phyloP scores from a whole-genome alignment of 345 rosid species.

The Chamaenerion angustifolium region DNA sequence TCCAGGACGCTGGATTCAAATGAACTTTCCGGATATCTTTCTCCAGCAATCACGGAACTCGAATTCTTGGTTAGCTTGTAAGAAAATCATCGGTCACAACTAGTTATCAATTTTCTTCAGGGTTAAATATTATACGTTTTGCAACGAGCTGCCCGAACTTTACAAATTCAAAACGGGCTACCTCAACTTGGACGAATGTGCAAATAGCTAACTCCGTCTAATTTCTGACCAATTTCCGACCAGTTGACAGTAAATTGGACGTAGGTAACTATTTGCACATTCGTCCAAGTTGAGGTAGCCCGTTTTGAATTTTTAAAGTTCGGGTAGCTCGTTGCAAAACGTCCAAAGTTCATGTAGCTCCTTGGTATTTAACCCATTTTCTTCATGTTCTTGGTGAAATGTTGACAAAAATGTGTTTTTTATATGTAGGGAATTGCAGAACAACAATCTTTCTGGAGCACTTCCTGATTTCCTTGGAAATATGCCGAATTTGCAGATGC shows the following conservation, averaged over 20 bases:
- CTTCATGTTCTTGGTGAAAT: slow-evolving; percentile 1
- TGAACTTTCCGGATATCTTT: slow-evolving; percentile 75
- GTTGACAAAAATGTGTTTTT: background rate
- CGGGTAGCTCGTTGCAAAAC: too few species aligned
- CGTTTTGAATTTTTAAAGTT: too few species aligned
- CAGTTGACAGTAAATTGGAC: too few species aligned
- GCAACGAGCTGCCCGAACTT: too few species aligned
- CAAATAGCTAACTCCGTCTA: too few species aligned
- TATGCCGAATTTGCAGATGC: slow-evolving; percentile 39
- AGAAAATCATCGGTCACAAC: slow-evolving; percentile 11
- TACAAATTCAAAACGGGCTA: too few species aligned
- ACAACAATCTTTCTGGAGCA: slow-evolving; percentile 58
- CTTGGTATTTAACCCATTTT: background rate
- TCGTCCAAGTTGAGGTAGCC: too few species aligned
- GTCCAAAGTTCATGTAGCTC: too few species aligned
- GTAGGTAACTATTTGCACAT: too few species aligned
- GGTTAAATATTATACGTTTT: too few species aligned
- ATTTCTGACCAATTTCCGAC: too few species aligned
- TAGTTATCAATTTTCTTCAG: background rate
- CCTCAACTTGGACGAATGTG: too few species aligned
- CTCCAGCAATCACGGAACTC: slow-evolving; percentile 51
- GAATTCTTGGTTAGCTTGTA: slow-evolving; percentile 66
- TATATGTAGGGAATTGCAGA: slow-evolving; percentile 65
- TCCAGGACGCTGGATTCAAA: slow-evolving; percentile 55
- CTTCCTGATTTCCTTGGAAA: slow-evolving; percentile 61